Base-by-base conservation (phyloP, 2,329 filamentous ascomycete species). In the Curvularia lunata region DNA sequence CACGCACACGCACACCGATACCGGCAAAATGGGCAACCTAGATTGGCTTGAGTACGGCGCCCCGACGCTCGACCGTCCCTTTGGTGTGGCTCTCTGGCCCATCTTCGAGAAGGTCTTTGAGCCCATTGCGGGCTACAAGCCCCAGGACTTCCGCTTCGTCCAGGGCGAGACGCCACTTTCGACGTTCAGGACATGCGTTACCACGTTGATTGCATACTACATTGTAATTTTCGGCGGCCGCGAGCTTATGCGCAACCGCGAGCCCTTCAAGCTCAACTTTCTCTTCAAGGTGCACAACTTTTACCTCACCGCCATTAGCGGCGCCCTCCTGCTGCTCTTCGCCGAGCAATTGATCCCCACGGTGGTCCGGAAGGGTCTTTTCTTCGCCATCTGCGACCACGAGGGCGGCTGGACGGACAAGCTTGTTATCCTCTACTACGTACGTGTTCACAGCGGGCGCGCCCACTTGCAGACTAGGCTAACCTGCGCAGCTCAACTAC, bases 201-300 rank as follows among this genome's bases (percentile, higher is more conserved):
- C 90, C 68, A 89, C 92, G 76, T 88, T 97, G 70, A 81, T 92
- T 74, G 81, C 91, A 76, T 99, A 98, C 88, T 98, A 98, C 80
- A 81, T 90, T 67, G 83, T 97, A 81, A 95, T 98, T 73, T 96
- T 98, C 68, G 93, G 93, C 64, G 95, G 94, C 59, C 87, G 94
- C 65, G 91, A 96, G 80, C 77, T 92, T 70, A 98, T 99, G 95
- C 91, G 91, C 80, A 89, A 90, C 73, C 87, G 91, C 63, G 84
- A 89, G 75, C 85, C 94, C 21, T 89, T 95, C 82, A 91, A 96
- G 85, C 86, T 98, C 74, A 95, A 91, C 83, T 83, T 85, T 16
- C 82, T 95, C 58, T 98, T 98, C 85, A 91, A 97, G 82, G 85
- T 97, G 75, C 94, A 99, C 87, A 99, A 99, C 85, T 89, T 98